Evolutionary conservation across 2,329 filamentous ascomycete genomes (phyloP), one percentile per base, ranked within the genome.

Genomic region (Scedosporium aurantiacum): DNA sequence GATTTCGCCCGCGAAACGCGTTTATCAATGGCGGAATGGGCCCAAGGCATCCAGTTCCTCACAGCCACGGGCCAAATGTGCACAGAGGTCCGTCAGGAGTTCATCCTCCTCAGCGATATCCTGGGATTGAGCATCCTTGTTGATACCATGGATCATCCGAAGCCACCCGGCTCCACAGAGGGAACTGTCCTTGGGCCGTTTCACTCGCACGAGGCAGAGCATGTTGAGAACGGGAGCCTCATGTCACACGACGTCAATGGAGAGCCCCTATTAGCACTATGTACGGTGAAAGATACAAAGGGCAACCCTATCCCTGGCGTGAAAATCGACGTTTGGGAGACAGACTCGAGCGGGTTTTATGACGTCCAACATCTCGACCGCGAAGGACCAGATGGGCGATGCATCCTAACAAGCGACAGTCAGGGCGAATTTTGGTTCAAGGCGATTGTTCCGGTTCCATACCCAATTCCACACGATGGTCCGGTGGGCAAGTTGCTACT

Each of bases 381-480:
- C 1, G 73, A 79, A 5, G 79, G 63, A 0, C 68, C 71, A 0
- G 70, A 69, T 62, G 71, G 70, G 18, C 68, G 72, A 5, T 67
- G 66, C n/a, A 62, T 70, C 1, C 56, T 72, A 41, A 64, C 60
- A 1, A 71, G 68, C 21, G 69, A 70, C 25, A 63, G 60, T 4
- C 55, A 68, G 1, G 70, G 69, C 0, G 52, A 63, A 40, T 94
- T 96, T 70, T 95, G 88, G 86, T 96, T 95, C 76, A 87, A 85
- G 68, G 90, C 87, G 0, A 90, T 96, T 69, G 86, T 87, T 63
- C 91, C 91, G 0, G 90, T 95, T 62, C 85, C 87, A 59, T 96
- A 96, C 73, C 87, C 89, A 0, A 93, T 95, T 68, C 90, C 90
- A 1, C 80, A 90, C 67, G 90, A 96, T 73, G 89, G 89, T 5